Evolutionary conservation across 2,329 filamentous ascomycete genomes (phyloP), one percentile per base, ranked within the genome.

Genomic region (Sphaerostilbella broomeana): DNA sequence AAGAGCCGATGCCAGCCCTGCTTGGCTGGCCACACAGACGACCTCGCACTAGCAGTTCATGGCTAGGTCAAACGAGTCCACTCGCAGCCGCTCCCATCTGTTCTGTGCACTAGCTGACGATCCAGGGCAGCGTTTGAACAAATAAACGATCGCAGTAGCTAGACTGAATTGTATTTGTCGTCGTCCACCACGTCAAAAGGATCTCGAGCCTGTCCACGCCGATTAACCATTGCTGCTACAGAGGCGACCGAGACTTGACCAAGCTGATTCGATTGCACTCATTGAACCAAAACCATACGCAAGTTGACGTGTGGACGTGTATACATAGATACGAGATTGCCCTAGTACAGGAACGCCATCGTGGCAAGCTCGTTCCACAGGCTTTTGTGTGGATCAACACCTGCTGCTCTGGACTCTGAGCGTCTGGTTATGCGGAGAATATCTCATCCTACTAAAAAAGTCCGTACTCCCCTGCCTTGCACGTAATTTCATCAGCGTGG

Each of bases 401-500:
- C 16, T 15, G n/a, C n/a, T 22, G 20, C 22, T 11, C 15, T 27
- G 38, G 24, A 30, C 26, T 25, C n/a, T 16, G 8, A 29, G 28
- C 32, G 38, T 26, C 33, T 27, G 20, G 16, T 43, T 18, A 32
- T 43, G 36, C 35, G 41, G 41, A 43, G 41, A 43, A 43, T 43
- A 43, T 39, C 36, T 30, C 21, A 28, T 42, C 29, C 26, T 26
- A 39, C 20, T 11, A n/a, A 29, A 19, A 19, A n/a, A n/a, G n/a
- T n/a, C n/a, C n/a, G n/a, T n/a, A n/a, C n/a, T n/a, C n/a, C n/a
- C n/a, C 28, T 29, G 31, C 36, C 34, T 43, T 38, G 35, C 26
- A 28, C 26, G n/a, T 28, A n/a, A n/a, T 42, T 27, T 48, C 47
- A 49, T 51, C 48, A 47, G 48, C 46, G 43, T 56, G 49, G 52